Base-by-base conservation (phyloP, 2,329 filamentous ascomycete genomes). In the Cercospora sesami region DNA sequence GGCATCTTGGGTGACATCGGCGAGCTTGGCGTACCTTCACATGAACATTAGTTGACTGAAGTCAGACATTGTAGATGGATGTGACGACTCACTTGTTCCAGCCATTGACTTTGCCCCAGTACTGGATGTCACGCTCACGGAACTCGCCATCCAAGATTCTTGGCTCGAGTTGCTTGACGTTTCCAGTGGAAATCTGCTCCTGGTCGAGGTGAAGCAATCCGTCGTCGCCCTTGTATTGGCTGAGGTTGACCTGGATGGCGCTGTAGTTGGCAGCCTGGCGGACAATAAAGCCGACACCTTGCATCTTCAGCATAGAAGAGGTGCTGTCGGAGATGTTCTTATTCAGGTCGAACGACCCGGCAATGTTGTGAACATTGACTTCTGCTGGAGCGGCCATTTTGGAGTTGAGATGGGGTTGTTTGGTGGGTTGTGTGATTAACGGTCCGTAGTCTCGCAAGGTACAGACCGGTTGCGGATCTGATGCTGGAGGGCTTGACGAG, bases 291-390 rank as follows among this genome's bases (percentile, higher is more conserved):
- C 80, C 77, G 48, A 85, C 75, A 72, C 80, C 79, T 75, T 84
- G 82, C 73, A 94, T 85, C 60, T 85, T 77, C 67, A 97, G 88
- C 70, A 90, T 86, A 1, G 88, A 83, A 68, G 93, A 91, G 59
- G 88, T 82, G 72, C 85, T 81, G 79, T 91, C 89, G 68, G 91
- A 93, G 73, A 93, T 83, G 70, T 82, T 81, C 78, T 91, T 91
- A 85, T 95, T 94, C 92, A 94, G 86, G 67, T 83, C 78, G 85
- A 89, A 94, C 76, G 85, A 86, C 70, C 91, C 91, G 74, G 80
- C 87, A 73, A 94, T 85, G 82, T 92, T 85, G 71, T 85, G 85
- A 74, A 89, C 85, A 60, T 85, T 91, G 82, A 90, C 87, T 69
- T 85, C 84, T 63, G 85, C 79, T 65, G 91, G 91, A 69, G 90